Conservation (phyloP, 306 rosid species). For the Corylus americana region DNA sequence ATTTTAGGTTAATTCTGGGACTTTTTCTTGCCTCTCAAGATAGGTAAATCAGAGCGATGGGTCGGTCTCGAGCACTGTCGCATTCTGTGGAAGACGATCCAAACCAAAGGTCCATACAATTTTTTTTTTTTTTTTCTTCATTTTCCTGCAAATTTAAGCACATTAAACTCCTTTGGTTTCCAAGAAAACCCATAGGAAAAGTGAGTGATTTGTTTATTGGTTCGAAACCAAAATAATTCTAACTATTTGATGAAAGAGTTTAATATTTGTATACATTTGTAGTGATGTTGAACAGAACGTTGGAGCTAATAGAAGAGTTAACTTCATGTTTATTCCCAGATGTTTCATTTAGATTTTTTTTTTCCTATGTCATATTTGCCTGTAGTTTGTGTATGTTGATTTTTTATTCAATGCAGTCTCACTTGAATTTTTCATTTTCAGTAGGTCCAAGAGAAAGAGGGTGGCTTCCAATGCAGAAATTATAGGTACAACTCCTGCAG, state of each 20-base stretch:
- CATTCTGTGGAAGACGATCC: slow-evolving; percentile 33
- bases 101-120: slow-evolving; percentile 34
- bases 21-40: slow-evolving; percentile 2
- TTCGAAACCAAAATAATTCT: not conserved
- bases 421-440: slow-evolving; percentile 11
- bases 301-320: not conserved
- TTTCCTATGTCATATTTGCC: not conserved
- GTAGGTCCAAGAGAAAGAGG: slow-evolving; percentile 65
- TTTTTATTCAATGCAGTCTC: slow-evolving; percentile 17
- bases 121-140: not conserved
- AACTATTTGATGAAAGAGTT: not conserved
- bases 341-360: not conserved
- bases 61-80: slow-evolving; percentile 51
- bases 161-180: slow-evolving; percentile 3
- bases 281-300: not conserved
- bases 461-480: slow-evolving; percentile 46
- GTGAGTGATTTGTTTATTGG: not conserved
- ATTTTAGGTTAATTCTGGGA: not conserved
- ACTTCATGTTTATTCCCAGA: not conserved
- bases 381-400: slow-evolving; percentile 10
- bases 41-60: slow-evolving; percentile 35
- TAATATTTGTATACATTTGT: not conserved
- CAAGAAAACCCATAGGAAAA: not conserved
- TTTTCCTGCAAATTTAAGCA: slow-evolving; percentile 17
- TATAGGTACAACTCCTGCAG: slow-evolving; percentile 31